These are phyloP conservation scores for Sporothrix variecibatus DNA, from an alignment of 2,329 filamentous ascomycete species.

Conservation along the genomic window DNA sequence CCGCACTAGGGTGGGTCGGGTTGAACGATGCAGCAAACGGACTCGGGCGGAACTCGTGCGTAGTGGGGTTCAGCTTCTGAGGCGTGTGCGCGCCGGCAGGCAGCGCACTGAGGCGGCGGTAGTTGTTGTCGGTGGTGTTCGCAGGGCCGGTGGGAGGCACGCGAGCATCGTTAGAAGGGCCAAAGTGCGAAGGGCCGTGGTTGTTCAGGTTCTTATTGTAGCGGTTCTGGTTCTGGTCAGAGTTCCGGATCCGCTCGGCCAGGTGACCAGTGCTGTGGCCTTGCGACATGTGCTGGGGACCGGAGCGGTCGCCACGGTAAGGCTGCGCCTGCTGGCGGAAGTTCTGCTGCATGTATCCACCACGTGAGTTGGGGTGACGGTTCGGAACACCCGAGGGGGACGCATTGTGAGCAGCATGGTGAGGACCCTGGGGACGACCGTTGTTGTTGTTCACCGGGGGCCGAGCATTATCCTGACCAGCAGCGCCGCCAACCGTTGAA, in stretches of 20 bases:
- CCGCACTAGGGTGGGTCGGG: conserved; percentile 66
- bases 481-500: conserved; percentile 33
- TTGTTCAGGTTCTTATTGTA: conserved; percentile 40
- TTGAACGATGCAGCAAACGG: conserved; percentile 80
- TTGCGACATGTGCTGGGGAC: conserved; percentile 46
- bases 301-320: conserved; percentile 51
- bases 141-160: conserved; percentile 74
- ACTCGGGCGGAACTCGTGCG: conserved; percentile 81
- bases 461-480: background rate
- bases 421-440: conserved; percentile 22
- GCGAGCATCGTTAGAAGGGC: conserved; percentile 66
- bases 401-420: conserved; percentile 33
- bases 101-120: conserved; percentile 57
- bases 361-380: conserved; percentile 53
- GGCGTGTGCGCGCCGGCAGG: conserved; percentile 49
- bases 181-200: conserved; percentile 40
- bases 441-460: conserved; percentile 17
- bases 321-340: conserved; percentile 51
- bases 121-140: conserved; percentile 53
- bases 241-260: conserved; percentile 53
- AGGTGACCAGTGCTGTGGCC: conserved; percentile 49
- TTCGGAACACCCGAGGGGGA: conserved; percentile 38
- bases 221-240: conserved; percentile 47
- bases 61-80: conserved; percentile 65
- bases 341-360: conserved; percentile 49